These are phyloP conservation scores for Houttuynia cordata DNA, from an alignment of 164 flowering plant genomes.

Conservation along the genomic window DNA sequence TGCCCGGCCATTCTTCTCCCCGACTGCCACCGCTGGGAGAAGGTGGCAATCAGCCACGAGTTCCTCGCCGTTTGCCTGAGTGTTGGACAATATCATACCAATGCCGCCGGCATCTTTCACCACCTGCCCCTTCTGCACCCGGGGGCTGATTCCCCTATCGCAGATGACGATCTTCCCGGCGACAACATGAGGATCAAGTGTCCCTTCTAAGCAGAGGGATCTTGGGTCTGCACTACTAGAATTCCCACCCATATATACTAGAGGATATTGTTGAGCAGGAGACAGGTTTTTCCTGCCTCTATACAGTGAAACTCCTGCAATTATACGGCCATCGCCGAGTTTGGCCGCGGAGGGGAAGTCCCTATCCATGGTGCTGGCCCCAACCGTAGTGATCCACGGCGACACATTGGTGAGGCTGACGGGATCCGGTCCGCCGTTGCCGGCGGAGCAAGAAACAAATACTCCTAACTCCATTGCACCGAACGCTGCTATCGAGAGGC, in stretches of 20 bases:
- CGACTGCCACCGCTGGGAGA: slow-evolving; percentile 21
- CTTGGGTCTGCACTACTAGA: slow-evolving; percentile 47
- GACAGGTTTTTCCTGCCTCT: slow-evolving; percentile 38
- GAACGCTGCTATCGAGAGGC: slow-evolving; percentile 56
- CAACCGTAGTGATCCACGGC: slow-evolving; percentile 85
- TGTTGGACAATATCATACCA: slow-evolving; percentile 27
- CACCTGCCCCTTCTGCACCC: slow-evolving; percentile 24
- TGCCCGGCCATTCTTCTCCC: slow-evolving; percentile 13
- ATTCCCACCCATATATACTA: slow-evolving; percentile 57
- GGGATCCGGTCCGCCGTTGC: slow-evolving; percentile 82
- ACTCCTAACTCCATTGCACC: slow-evolving; percentile 91
- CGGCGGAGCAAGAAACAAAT: slow-evolving; percentile 81
- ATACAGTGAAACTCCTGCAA: slow-evolving; percentile 65
- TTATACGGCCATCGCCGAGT: slow-evolving; percentile 37
- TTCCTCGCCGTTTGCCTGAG: slow-evolving; percentile 20
- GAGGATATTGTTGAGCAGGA: slow-evolving; percentile 27
- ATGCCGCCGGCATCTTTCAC: slow-evolving; percentile 35
- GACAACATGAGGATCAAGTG: slow-evolving; percentile 13
- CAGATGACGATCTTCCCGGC: slow-evolving; percentile 36
- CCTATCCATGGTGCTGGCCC: slow-evolving; percentile 89
- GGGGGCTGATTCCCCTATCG: slow-evolving; percentile 24
- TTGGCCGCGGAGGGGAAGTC: slow-evolving; percentile 52
- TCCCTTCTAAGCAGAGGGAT: slow-evolving; percentile 66
- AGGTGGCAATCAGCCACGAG: slow-evolving; percentile 26
- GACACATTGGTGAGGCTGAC: slow-evolving; percentile 61